A percentile compares a stretch with the other conserved stretches of the same genome.
Conservation (phyloP, 2,329 filamentous ascomycete species). For the Verticillium longisporum region DNA sequence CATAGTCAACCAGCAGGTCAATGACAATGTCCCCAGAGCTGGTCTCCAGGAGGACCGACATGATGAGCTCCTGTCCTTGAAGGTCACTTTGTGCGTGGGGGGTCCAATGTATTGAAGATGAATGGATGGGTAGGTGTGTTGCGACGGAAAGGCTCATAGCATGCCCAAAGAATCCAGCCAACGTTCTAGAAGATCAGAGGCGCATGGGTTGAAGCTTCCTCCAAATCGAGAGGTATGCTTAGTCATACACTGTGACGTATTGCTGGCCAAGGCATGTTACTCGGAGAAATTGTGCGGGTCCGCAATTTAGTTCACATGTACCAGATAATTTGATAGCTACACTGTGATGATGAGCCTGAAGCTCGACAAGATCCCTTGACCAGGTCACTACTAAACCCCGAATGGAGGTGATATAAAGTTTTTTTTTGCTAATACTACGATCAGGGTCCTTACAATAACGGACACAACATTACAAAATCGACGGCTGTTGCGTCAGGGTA, state of each 20-base stretch:
- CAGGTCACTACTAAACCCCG: background rate
- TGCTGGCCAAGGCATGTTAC: no score
- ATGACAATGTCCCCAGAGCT: constrained; percentile 91
- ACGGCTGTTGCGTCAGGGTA: background rate
- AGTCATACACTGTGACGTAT: background rate
- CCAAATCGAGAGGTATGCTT: background rate
- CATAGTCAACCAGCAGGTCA: constrained; percentile 82
- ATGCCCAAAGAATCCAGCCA: background rate
- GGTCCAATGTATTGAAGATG: background rate
- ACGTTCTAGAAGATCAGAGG: background rate
- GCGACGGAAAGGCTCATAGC: background rate
- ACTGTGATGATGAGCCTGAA: no score
- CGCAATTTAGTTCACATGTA: no score
- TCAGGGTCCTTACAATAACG: background rate
- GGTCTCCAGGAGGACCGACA: constrained; percentile 93
- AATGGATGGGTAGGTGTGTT: background rate
- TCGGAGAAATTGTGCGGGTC: no score
- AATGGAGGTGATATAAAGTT: background rate
- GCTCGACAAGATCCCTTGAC: no score
- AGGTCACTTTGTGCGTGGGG: background rate
- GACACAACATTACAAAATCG: background rate
- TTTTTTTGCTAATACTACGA: background rate
- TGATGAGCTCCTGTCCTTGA: constrained; percentile 26
- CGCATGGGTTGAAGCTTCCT: background rate
- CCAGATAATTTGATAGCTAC: no score